These are phyloP conservation scores for Mucor velutinosus DNA, from an alignment of 371 early-diverging fungal genomes.

Conservation along the genomic window DNA sequence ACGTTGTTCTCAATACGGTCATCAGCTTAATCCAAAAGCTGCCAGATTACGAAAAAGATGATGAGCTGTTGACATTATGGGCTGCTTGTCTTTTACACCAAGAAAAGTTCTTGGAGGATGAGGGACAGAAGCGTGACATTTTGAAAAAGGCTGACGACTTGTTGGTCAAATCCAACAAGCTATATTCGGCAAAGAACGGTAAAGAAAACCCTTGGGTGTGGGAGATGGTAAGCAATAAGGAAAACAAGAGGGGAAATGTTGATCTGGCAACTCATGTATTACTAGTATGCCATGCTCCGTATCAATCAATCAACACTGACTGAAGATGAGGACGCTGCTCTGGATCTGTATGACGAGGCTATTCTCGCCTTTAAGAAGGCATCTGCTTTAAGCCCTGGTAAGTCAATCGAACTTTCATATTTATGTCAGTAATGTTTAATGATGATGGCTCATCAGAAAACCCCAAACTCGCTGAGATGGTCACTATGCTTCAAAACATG, in stretches of 20 bases:
- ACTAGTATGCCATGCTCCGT: constrained; percentile 37
- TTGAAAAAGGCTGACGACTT: constrained; percentile 23
- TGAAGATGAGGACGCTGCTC: constrained; percentile 46
- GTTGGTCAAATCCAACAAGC: constrained; percentile 22
- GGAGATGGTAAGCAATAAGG: constrained; percentile 33
- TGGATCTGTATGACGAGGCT: constrained; percentile 33
- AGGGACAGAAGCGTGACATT: constrained; percentile 15
- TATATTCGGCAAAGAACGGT: constrained; percentile 21
- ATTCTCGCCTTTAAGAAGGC: constrained; percentile 28
- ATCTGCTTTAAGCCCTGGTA: constrained; percentile 26
- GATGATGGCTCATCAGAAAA: constrained; percentile 19
- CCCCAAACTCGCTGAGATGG: constrained; percentile 22
- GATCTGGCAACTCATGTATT: not conserved
- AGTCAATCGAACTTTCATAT: not conserved
- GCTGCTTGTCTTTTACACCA: constrained; percentile 38
- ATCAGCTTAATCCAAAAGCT: constrained; percentile 26
- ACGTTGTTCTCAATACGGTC: constrained; percentile 21
- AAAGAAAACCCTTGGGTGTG: constrained; percentile 37
- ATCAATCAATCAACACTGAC: constrained; percentile 36
- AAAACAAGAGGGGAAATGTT: not conserved
- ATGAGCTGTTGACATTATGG: constrained; percentile 32
- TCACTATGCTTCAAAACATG: constrained; percentile 14
- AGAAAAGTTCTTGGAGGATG: constrained; percentile 23
- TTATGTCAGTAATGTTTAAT: not conserved
- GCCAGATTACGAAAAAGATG: constrained; percentile 23